These are phyloP conservation scores for Sugiyamaella mastotermitis DNA, from an alignment of 805 yeast genomes.

Conservation along the genomic window DNA sequence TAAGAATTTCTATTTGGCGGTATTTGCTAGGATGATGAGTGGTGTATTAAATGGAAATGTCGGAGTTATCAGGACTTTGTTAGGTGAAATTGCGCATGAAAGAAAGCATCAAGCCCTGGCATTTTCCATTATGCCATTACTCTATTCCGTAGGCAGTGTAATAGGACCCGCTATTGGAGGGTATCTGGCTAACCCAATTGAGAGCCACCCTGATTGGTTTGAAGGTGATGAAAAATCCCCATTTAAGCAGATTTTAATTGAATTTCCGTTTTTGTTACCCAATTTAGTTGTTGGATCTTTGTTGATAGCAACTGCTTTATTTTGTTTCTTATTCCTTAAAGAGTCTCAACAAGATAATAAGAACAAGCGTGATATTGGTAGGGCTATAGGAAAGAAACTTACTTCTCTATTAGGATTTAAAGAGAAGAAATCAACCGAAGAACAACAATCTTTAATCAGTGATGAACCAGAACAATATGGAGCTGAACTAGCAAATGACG, in stretches of 20 bases:
- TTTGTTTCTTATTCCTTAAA: constrained; percentile 44
- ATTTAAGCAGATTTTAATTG: constrained; percentile 13
- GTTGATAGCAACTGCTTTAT: constrained; percentile 32
- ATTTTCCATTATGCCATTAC: constrained; percentile 53
- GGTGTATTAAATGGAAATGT: constrained; percentile 61
- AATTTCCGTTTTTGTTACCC: constrained; percentile 48
- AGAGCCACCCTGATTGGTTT: constrained; percentile 26
- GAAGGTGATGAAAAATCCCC: constrained; percentile 7
- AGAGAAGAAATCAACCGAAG: neutral
- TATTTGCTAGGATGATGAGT: constrained; percentile 46
- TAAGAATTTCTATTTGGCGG: constrained; percentile 44
- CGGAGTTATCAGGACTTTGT: constrained; percentile 54
- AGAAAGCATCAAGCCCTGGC: constrained; percentile 58
- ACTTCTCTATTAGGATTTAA: neutral
- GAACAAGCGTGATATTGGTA: constrained; percentile 38
- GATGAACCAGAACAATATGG: neutral
- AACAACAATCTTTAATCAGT: neutral
- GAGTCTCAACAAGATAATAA: constrained; percentile 43
- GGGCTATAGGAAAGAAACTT: constrained; percentile 38
- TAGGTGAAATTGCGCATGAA: constrained; percentile 55
- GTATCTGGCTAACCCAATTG: constrained; percentile 42
- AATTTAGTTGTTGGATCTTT: constrained; percentile 40
- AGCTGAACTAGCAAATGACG: constrained; percentile 9
- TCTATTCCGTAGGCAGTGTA: constrained; percentile 56
- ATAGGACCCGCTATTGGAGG: constrained; percentile 59